A percentile compares a stretch with the other conserved stretches of the same genome.
Conservation (phyloP, 768 basidiomycete species). For the Russula emetica region DNA sequence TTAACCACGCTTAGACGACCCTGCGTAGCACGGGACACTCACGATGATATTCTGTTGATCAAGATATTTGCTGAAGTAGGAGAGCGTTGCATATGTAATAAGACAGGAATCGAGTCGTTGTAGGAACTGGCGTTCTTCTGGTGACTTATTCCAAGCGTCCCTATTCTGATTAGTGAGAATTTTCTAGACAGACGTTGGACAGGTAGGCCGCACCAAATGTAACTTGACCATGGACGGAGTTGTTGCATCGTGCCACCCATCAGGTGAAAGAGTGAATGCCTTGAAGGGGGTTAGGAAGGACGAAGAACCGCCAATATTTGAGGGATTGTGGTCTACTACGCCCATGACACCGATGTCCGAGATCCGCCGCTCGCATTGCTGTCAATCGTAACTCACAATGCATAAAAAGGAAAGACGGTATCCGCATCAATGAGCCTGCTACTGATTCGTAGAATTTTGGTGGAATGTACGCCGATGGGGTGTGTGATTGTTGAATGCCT, state of each 20-base stretch:
- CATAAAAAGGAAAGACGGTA: neutral
- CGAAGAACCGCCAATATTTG: neutral
- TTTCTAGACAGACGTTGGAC: neutral
- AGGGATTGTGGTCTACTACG: neutral
- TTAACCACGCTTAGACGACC: neutral
- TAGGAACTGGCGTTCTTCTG: constrained; percentile 37
- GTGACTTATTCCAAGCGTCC: constrained; percentile 41
- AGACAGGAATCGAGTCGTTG: constrained; percentile 37
- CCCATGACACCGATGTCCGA: neutral
- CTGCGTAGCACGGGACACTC: neutral
- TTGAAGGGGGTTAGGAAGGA: neutral
- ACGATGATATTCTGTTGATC: constrained; percentile 41
- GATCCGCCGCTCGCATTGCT: neutral
- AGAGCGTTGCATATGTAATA: constrained; percentile 37
- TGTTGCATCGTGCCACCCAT: neutral
- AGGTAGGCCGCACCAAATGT: constrained; percentile 31
- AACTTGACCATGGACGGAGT: constrained; percentile 31
- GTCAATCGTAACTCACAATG: neutral
- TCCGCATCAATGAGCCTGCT: neutral
- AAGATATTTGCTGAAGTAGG: constrained; percentile 40
- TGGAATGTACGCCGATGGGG: too few species aligned
- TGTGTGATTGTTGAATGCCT: too few species aligned
- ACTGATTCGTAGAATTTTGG: too few species aligned
- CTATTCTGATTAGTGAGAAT: constrained; percentile 21
- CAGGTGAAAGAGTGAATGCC: neutral